Percentiles rank a stretch among this genome's conserved stretches.
These are phyloP conservation scores for Exophiala calicioides DNA, from an alignment of 2,329 filamentous ascomycete genomes.

Conservation along the genomic window DNA sequence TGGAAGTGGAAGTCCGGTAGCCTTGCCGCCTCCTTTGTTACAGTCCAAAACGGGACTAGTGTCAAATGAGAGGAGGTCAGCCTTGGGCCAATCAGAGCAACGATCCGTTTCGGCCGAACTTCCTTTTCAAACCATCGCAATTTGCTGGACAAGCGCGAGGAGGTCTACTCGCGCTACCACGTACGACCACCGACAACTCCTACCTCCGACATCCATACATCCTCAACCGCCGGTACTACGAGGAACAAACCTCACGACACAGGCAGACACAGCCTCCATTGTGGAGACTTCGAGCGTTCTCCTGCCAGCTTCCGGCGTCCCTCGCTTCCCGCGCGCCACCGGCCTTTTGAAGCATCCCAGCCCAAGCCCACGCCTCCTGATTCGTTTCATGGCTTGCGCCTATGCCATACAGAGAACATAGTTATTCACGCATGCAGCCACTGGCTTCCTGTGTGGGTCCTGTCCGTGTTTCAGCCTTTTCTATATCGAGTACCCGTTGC, in stretches of 20 bases:
- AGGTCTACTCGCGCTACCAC: conserved; percentile 2
- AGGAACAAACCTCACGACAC: background rate
- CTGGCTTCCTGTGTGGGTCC: conserved; percentile 1
- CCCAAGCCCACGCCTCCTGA: conserved; percentile 22
- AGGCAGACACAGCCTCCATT: conserved; percentile 13
- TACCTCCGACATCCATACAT: conserved; percentile 1
- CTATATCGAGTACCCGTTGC: conserved; percentile 7
- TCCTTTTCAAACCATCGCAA: conserved; percentile 19
- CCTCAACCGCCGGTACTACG: background rate
- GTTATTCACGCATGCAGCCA: background rate
- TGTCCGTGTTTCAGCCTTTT: conserved; percentile 22
- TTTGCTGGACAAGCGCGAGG: conserved; percentile 21
- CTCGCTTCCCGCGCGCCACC: background rate
- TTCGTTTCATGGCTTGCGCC: conserved; percentile 8
- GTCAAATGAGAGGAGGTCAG: conserved; percentile 3
- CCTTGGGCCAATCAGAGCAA: conserved; percentile 8
- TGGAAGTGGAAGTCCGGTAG: too few relatives aligned
- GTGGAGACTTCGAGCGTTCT: conserved; percentile 8
- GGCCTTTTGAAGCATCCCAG: background rate
- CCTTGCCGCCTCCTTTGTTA: too few relatives aligned
- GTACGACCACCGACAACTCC: background rate
- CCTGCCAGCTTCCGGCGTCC: background rate
- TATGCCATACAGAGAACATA: background rate
- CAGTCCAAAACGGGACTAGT: too few relatives aligned
- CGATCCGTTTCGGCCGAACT: background rate